Percentiles rank a stretch among this genome's conserved stretches.
These are phyloP conservation scores for Neopestalotiopsis sp. DNA, from an alignment of 2,329 filamentous ascomycete species.

Conservation along the genomic window DNA sequence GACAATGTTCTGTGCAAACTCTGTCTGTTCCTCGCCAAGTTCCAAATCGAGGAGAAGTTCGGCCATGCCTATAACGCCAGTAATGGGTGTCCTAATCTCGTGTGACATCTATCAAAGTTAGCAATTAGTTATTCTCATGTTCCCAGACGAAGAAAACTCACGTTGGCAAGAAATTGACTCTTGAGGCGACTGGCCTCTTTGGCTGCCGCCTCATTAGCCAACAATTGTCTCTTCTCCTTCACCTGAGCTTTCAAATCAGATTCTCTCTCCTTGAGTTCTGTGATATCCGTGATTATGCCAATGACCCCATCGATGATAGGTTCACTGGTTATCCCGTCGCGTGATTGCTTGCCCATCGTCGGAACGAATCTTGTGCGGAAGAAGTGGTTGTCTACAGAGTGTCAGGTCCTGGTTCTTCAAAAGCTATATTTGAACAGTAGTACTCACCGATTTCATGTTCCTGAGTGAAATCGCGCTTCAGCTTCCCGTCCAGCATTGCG, in stretches of 20 bases:
- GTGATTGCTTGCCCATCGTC: constrained; percentile 60
- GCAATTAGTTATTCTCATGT: not conserved
- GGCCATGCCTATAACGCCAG: constrained; percentile 80
- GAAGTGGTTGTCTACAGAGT: constrained; percentile 59
- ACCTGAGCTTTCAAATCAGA: constrained; percentile 67
- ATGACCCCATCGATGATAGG: constrained; percentile 72
- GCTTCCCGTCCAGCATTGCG: constrained; percentile 66
- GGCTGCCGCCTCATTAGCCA: constrained; percentile 78
- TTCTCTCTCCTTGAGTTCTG: constrained; percentile 70
- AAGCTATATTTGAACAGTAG: not conserved
- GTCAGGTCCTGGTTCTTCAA: not conserved
- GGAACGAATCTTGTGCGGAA: constrained; percentile 76
- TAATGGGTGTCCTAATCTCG: constrained; percentile 79
- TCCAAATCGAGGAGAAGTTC: constrained; percentile 74
- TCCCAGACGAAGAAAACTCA: constrained; percentile 27
- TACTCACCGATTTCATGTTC: constrained; percentile 63
- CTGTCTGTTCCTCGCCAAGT: constrained; percentile 71
- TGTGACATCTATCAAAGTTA: constrained; percentile 67
- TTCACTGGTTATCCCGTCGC: constrained; percentile 53
- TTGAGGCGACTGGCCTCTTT: constrained; percentile 83
- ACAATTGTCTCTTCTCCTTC: constrained; percentile 70
- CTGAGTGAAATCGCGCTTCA: constrained; percentile 60
- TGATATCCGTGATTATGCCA: constrained; percentile 81
- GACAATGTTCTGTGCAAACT: constrained; percentile 79
- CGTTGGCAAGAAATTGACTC: constrained; percentile 77